Evolutionary conservation across 2,329 filamentous ascomycete genomes (phyloP).

Genomic region (Trichoderma atroviride): DNA sequence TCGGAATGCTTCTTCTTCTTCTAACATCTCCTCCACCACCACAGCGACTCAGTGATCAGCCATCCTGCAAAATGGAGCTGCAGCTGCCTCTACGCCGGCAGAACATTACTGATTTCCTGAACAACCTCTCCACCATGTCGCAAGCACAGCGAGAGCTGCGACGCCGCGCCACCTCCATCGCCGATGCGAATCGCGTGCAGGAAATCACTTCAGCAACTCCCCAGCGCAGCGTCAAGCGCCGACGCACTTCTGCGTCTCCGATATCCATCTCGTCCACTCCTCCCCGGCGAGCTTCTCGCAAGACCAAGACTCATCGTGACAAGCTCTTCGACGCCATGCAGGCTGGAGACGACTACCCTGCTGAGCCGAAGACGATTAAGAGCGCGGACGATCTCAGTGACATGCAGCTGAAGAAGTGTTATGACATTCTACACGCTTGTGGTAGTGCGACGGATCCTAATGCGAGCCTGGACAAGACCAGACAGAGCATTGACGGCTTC

Average conservation of each 20-base stretch:
- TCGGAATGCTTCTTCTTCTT: neutral
- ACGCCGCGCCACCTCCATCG: constrained; percentile 5
- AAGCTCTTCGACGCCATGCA: constrained; percentile 35
- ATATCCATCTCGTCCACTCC: constrained; percentile 29
- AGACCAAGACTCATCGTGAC: constrained; percentile 28
- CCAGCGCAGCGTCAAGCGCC: constrained; percentile 25
- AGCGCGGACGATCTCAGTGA: constrained; percentile 36
- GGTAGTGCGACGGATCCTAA: constrained; percentile 34
- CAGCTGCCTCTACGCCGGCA: neutral
- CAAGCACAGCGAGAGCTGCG: neutral
- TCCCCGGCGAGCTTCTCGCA: neutral
- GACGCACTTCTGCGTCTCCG: constrained; percentile 28
- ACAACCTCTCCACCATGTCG: constrained; percentile 2
- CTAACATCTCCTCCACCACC: neutral
- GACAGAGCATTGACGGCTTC: constrained; percentile 39
- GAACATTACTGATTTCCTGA: constrained; percentile 2
- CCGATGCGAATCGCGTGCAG: constrained; percentile 16
- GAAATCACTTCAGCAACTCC: constrained; percentile 18
- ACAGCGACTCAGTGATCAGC: neutral
- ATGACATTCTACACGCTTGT: constrained; percentile 41
- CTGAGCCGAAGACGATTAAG: constrained; percentile 30
- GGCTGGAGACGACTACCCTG: constrained; percentile 29
- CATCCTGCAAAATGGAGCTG: neutral
- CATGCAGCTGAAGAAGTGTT: constrained; percentile 36
- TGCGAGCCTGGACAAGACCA: constrained; percentile 33